Base-by-base conservation (phyloP, 148 eudicot species). In the Polygonum maritimum region DNA sequence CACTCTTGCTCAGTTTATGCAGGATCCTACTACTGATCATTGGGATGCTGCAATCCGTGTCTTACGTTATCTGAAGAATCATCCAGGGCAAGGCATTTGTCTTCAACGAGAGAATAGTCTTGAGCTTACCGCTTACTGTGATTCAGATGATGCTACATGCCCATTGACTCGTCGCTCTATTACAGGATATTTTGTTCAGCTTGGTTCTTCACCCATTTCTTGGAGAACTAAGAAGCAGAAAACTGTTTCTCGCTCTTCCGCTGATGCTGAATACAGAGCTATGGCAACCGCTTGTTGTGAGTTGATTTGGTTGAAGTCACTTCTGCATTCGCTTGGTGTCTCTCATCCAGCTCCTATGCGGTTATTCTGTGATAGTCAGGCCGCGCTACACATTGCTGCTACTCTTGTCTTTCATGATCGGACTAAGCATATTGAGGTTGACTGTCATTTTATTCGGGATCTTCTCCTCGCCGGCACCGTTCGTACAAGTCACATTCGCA, bases 101-200 rank as follows among this genome's bases (percentile, higher is more conserved):
- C 52, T 73, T 5, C 19, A 15, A 4, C 8, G 18, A 2, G 9
- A 2, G 2, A 73, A 33, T 18, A n/a, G n/a, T 41, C 0, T 73
- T 4, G n/a, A 73, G n/a, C 19, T 73, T 73, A 40, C 16, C 1
- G 75, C 54, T 45, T 73, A 14, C 14, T 73, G 52, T 73, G 75
- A 73, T 31, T 41, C 75, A 0, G 54, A 73, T n/a, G 45, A 19
- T 3, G 75, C 75, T 4, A 31, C 51, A 2, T 73, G 75, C 52
- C 75, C 75, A 4, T 21, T 73, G 38, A 40, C 75, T 21, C 5
- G 75, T 41, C 75, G 75, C 13, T 73, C 52, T 10, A 19, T 73
- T 21, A 73, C 52, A 0, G 75, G 75, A 33, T 73, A 5, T 47
- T 73, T 73, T 19, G 41, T 48, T 41, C 41, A 35, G 15, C 52